Percentiles rank a stretch among this genome's conserved stretches.
Evolutionary conservation across 1,284 basidiomycete genomes (phyloP).

Genomic region (Trametes polyzona): DNA sequence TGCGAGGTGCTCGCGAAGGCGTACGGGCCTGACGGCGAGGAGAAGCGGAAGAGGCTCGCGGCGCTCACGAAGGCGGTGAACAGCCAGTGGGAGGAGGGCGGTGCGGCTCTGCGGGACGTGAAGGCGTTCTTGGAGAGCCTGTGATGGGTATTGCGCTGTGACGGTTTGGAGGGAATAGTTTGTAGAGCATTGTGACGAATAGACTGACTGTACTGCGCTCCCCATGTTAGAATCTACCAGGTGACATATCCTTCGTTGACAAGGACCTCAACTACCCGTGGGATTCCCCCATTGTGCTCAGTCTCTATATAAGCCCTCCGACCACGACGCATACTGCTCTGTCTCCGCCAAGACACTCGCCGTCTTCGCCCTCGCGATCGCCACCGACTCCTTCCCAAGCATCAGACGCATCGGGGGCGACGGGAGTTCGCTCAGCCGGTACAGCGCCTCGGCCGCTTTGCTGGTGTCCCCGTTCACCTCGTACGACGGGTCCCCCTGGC

Average conservation of each 20-base stretch:
- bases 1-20: slow-evolving; percentile 19
- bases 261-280: too few species aligned
- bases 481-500: background rate
- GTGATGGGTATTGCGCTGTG: too few species aligned
- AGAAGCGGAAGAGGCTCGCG: slow-evolving; percentile 23
- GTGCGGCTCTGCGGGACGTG: background rate
- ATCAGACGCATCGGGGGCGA: slow-evolving; percentile 35
- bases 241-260: too few species aligned
- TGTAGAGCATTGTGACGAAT: too few species aligned
- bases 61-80: slow-evolving; percentile 6
- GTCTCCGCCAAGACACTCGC: slow-evolving; percentile 20
- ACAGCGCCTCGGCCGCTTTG: slow-evolving; percentile 2
- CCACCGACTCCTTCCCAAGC: slow-evolving; percentile 27
- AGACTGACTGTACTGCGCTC: too few species aligned
- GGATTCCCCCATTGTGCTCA: too few species aligned
- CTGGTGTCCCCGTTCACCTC: slow-evolving; percentile 9
- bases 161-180: too few species aligned
- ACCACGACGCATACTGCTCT: slow-evolving; percentile 35
- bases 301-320: slow-evolving; percentile 30
- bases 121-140: background rate
- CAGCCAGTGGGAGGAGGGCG: slow-evolving; percentile 15
- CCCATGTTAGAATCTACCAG: too few species aligned
- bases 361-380: slow-evolving; percentile 20
- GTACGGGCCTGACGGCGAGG: slow-evolving; percentile 23
- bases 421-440: slow-evolving; percentile 7